These are phyloP conservation scores for Phanerochaete carnosa DNA, from an alignment of 768 basidiomycete genomes.

Conservation along the genomic window DNA sequence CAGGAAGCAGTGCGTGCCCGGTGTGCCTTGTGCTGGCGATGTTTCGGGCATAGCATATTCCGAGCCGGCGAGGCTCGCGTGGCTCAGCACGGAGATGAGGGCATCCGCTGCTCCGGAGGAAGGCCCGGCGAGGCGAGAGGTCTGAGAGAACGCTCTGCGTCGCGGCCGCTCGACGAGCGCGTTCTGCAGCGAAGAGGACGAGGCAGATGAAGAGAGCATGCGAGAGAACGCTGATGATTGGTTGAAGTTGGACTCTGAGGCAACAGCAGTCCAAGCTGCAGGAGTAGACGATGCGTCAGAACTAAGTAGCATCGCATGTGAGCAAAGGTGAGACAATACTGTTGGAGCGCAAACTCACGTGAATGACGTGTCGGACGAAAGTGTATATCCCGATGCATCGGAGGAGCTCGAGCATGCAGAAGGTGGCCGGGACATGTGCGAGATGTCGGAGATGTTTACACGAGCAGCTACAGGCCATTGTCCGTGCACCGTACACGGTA, in stretches of 20 bases:
- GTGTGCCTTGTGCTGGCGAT: neutral
- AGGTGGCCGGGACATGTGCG: neutral
- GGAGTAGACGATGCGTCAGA: neutral
- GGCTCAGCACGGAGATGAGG: neutral
- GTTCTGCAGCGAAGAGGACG: conserved; percentile 5
- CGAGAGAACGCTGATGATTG: neutral
- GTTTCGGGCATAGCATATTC: neutral
- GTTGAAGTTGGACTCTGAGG: neutral
- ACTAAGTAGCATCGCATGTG: neutral
- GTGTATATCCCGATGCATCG: neutral
- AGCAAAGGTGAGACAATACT: neutral
- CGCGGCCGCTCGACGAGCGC: conserved; percentile 5
- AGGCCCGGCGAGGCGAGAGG: neutral
- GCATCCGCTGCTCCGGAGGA: neutral
- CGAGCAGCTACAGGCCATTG: neutral
- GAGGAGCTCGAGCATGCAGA: neutral
- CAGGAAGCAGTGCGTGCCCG: neutral
- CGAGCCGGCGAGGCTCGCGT: neutral
- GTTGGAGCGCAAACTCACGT: neutral
- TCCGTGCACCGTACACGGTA: neutral
- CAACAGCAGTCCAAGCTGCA: neutral
- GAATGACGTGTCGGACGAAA: neutral
- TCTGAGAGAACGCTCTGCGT: neutral
- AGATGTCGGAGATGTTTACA: neutral
- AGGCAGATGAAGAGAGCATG: neutral